These are phyloP conservation scores for Mrakia gelida DNA, from an alignment of 768 basidiomycete species.

Conservation along the genomic window DNA sequence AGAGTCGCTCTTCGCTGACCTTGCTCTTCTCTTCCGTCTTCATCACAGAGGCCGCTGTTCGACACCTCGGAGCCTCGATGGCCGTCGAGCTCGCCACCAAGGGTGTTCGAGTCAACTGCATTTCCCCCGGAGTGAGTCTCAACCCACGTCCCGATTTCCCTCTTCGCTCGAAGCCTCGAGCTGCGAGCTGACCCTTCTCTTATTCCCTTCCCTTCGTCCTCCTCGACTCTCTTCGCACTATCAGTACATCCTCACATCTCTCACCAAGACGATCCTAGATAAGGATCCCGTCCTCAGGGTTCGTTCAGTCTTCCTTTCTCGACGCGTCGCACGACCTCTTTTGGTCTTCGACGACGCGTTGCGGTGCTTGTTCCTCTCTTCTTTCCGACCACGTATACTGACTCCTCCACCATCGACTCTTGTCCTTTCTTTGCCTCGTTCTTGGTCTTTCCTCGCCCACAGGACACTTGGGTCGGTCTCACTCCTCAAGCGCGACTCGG, in stretches of 20 bases:
- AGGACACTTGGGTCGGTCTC: conserved; percentile 46
- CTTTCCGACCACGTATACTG: background rate
- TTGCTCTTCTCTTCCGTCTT: background rate
- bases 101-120: conserved; percentile 73
- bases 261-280: conserved; percentile 77
- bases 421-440: too few species aligned
- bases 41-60: conserved; percentile 24
- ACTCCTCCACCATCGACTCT: conserved; percentile 45
- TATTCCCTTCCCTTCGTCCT: too few species aligned
- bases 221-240: conserved; percentile 49
- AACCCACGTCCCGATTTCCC: conserved; percentile 52
- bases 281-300: conserved; percentile 59
- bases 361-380: background rate
- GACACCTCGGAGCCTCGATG: conserved; percentile 30
- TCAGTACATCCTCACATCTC: conserved; percentile 93
- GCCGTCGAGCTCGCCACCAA: conserved; percentile 89
- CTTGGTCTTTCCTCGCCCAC: too few species aligned
- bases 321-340: too few species aligned
- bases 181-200: background rate
- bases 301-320: too few species aligned
- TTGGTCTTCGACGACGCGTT: background rate
- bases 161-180: background rate
- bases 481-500: conserved; percentile 10
- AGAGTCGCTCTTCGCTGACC: background rate
- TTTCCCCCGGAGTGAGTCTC: conserved; percentile 33